Conservation (phyloP, 257 asterid species). For the Ligustrum vulgare region DNA sequence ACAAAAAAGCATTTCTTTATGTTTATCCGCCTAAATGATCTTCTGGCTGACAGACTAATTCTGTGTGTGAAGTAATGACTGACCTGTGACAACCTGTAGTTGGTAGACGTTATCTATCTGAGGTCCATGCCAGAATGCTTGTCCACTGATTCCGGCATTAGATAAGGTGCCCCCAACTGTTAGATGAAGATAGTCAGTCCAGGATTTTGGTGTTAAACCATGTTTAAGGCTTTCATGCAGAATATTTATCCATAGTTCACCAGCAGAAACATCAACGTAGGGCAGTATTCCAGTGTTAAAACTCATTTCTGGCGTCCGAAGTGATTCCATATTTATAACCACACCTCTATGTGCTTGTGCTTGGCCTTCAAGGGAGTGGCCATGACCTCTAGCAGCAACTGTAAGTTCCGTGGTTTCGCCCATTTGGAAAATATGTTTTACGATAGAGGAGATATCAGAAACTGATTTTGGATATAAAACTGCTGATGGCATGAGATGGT, state of each 20-base stretch:
- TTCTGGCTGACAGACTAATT: not conserved
- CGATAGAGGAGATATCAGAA: constrained; percentile 55
- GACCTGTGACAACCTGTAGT: constrained; percentile 90
- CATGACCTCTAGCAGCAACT: constrained; percentile 82
- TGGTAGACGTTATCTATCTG: constrained; percentile 88
- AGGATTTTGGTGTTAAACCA: constrained; percentile 84
- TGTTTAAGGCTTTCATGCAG: constrained; percentile 70
- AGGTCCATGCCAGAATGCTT: constrained; percentile 89
- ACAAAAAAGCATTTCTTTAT: not conserved
- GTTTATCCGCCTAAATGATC: not conserved
- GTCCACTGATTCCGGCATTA: constrained; percentile 94
- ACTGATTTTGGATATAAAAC: constrained; percentile 74
- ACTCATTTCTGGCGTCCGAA: constrained; percentile 42
- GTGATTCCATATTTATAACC: constrained; percentile 68
- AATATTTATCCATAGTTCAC: constrained; percentile 83
- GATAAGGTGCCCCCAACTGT: constrained; percentile 94
- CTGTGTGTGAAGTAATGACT: constrained; percentile 12
- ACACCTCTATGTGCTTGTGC: constrained; percentile 76
- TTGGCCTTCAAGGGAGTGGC: constrained; percentile 84
- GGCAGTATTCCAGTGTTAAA: constrained; percentile 49
- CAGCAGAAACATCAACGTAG: constrained; percentile 79
- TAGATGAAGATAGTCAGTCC: constrained; percentile 95
- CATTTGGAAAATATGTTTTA: constrained; percentile 49
- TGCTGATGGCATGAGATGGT: constrained; percentile 58
- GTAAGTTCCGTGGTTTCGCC: constrained; percentile 54